These are phyloP conservation scores for Nectriaceae sp. DNA, from an alignment of 2,329 filamentous ascomycete species.

Conservation along the genomic window DNA sequence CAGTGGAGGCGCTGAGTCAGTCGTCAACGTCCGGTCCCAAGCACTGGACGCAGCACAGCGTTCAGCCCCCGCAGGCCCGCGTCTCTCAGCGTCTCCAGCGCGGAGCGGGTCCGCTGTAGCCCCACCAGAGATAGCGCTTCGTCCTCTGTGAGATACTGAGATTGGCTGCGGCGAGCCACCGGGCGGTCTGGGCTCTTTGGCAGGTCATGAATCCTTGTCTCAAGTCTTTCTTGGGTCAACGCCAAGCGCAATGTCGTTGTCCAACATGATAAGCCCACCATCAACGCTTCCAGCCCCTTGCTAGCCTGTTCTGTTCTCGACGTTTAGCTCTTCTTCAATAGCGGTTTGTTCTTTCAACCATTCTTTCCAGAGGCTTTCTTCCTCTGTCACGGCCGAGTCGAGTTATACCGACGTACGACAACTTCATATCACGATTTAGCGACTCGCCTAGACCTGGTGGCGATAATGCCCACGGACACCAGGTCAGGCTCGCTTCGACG, in stretches of 20 bases:
- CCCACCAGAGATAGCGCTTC: not conserved
- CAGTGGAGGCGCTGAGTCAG: too few relatives aligned
- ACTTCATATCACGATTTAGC: too few relatives aligned
- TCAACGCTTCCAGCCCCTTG: constrained; percentile 22
- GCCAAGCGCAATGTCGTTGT: not conserved
- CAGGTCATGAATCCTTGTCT: not conserved
- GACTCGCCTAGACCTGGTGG: constrained; percentile 15
- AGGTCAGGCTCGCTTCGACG: constrained; percentile 9
- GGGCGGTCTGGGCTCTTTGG: constrained; percentile 1
- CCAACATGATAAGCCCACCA: constrained; percentile 27
- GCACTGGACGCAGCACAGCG: too few relatives aligned
- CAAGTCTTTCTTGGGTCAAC: not conserved
- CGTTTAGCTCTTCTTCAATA: not conserved
- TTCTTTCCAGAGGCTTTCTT: too few relatives aligned
- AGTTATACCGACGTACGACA: too few relatives aligned
- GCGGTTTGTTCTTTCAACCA: constrained; percentile 1
- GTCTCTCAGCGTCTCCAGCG: too few relatives aligned
- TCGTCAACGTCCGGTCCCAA: too few relatives aligned
- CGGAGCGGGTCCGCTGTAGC: too few relatives aligned
- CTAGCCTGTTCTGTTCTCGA: constrained; percentile 11
- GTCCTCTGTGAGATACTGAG: not conserved
- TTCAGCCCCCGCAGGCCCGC: too few relatives aligned
- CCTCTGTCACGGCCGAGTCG: too few relatives aligned
- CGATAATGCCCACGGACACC: constrained; percentile 19
- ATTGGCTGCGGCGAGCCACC: not conserved